Conservation (phyloP, 257 asterid species). For the Echium plantagineum region DNA sequence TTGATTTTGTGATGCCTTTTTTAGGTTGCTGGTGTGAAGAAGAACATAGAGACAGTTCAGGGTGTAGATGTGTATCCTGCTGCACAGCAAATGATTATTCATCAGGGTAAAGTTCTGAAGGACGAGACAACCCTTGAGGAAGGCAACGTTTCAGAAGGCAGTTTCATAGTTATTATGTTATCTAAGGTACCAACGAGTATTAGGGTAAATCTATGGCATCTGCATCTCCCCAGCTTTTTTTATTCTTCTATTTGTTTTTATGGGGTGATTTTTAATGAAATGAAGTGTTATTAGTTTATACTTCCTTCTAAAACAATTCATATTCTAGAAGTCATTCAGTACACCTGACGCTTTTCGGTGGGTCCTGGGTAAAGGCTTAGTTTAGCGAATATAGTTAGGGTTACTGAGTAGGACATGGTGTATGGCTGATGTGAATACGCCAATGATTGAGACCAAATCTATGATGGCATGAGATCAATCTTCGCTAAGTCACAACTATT, state of each 20-base stretch:
- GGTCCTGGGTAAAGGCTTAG: background rate
- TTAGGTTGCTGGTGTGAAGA: slow-evolving; percentile 80
- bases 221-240: background rate
- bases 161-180: slow-evolving; percentile 77
- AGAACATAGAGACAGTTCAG: slow-evolving; percentile 52
- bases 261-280: background rate
- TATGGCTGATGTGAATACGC: background rate
- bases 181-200: slow-evolving; percentile 36
- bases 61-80: slow-evolving; percentile 70
- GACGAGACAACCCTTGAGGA: slow-evolving; percentile 68
- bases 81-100: slow-evolving; percentile 70
- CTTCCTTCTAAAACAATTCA: too few relatives aligned
- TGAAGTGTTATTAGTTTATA: background rate
- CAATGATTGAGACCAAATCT: background rate
- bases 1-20: slow-evolving; percentile 7
- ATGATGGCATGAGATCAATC: background rate
- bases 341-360: background rate
- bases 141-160: slow-evolving; percentile 66
- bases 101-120: slow-evolving; percentile 85
- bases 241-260: background rate
- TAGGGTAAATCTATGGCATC: background rate
- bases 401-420: background rate
- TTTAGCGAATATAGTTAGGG: background rate
- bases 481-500: too few relatives aligned
- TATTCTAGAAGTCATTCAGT: background rate